Evolutionary conservation across 805 yeast species (phyloP).

Genomic region (Danielia oregonensis): DNA sequence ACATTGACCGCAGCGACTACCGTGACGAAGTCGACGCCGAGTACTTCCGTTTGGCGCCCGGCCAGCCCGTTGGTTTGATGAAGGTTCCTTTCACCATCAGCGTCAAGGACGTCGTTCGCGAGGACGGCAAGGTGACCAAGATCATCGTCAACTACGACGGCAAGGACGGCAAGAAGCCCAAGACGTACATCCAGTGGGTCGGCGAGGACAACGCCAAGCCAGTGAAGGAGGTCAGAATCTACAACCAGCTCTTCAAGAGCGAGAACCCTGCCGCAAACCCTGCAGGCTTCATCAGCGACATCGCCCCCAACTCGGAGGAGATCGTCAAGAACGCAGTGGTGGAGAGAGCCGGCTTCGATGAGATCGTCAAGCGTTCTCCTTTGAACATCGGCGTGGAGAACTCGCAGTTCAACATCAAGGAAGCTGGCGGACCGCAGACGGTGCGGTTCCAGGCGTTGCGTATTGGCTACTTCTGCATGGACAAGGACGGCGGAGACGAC

Average conservation of each 20-base stretch:
- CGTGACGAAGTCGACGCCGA: slow-evolving; percentile 57
- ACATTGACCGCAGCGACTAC: slow-evolving; percentile 87
- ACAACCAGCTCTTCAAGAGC: slow-evolving; percentile 81
- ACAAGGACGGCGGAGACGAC: slow-evolving; percentile 62
- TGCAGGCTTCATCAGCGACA: slow-evolving; percentile 81
- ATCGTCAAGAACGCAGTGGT: slow-evolving; percentile 62
- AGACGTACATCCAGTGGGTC: slow-evolving; percentile 96
- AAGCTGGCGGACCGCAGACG: slow-evolving; percentile 28
- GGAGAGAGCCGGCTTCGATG: slow-evolving; percentile 66
- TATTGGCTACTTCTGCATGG: slow-evolving; percentile 93
- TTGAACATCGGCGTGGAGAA: slow-evolving; percentile 60
- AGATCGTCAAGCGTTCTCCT: slow-evolving; percentile 68
- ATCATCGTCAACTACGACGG: slow-evolving; percentile 80
- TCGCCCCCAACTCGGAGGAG: slow-evolving; percentile 76
- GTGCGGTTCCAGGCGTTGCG: slow-evolving; percentile 97
- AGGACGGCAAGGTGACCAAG: slow-evolving; percentile 62
- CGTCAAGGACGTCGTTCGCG: slow-evolving; percentile 64
- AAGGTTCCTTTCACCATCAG: slow-evolving; percentile 82
- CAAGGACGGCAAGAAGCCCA: slow-evolving; percentile 65
- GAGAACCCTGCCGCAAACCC: slow-evolving; percentile 90
- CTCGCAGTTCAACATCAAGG: slow-evolving; percentile 68
- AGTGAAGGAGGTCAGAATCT: slow-evolving; percentile 76
- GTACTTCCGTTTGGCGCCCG: slow-evolving; percentile 90
- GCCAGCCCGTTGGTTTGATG: slow-evolving; percentile 91
- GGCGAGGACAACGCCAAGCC: slow-evolving; percentile 61